These are phyloP conservation scores for Hymenoscyphus infarciens DNA, from an alignment of 2,329 filamentous ascomycete genomes.

Conservation along the genomic window DNA sequence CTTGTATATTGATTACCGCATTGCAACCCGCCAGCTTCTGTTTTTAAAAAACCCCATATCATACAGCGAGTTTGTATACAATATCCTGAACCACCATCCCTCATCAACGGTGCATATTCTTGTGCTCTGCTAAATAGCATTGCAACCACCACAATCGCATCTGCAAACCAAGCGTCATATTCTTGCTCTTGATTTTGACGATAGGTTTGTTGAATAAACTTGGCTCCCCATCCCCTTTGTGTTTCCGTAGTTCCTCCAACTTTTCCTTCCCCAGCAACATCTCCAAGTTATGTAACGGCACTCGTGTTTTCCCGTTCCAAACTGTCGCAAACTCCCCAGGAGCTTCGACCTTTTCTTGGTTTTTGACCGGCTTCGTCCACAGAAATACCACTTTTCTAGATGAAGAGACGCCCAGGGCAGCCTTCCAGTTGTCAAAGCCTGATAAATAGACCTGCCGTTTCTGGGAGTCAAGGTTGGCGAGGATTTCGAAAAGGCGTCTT, in stretches of 20 bases:
- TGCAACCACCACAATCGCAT: slow-evolving; percentile 56
- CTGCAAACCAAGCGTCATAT: slow-evolving; percentile 44
- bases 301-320: slow-evolving; percentile 38
- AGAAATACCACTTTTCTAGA: slow-evolving; percentile 31
- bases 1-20: no score
- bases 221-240: slow-evolving; percentile 25
- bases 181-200: slow-evolving; percentile 42
- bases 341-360: slow-evolving; percentile 17
- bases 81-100: not conserved
- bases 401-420: slow-evolving; percentile 36
- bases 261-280: slow-evolving; percentile 49
- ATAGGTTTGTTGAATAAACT: slow-evolving; percentile 14
- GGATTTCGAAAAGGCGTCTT: slow-evolving; percentile 42
- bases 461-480: slow-evolving; percentile 40
- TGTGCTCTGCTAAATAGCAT: slow-evolving; percentile 44
- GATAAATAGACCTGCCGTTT: slow-evolving; percentile 41
- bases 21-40: no score
- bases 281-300: slow-evolving; percentile 52
- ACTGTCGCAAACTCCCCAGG: slow-evolving; percentile 45
- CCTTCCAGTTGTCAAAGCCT: slow-evolving; percentile 43
- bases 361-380: slow-evolving; percentile 22
- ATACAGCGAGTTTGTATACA: not conserved
- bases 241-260: slow-evolving; percentile 38
- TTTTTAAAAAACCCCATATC: not conserved
- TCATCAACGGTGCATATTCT: not conserved